Base-by-base conservation (phyloP, 2,329 filamentous ascomycete species). In the Tolypocladium tropicale region DNA sequence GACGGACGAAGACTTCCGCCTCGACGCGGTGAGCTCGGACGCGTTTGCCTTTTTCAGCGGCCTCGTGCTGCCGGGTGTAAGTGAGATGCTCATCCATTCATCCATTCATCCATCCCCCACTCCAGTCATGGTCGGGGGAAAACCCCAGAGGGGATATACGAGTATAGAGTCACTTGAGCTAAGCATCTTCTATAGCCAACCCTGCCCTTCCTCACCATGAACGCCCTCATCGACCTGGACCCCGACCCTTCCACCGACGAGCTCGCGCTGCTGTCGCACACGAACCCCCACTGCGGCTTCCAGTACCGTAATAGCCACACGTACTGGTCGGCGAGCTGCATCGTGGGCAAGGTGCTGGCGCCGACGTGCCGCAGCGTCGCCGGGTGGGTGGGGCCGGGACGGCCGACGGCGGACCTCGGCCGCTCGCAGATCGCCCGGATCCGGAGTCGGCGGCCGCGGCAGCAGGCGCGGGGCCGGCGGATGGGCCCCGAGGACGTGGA, bases 1-100 rank as follows among this genome's bases (percentile, higher is more conserved):
- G 58, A 76, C 78, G 58, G 83, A 86, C 57, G 72, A 70, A 12
- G 81, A 86, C 57, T 77, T 78, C 25, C 75, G 76, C 16, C 71
- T 88, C 54, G 76, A 88, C 59, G 73, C 78, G 43, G 72, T 85
- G 64, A 84, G 84, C 63, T 87, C 86, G 23, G 85, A 89, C 65
- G 81, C 86, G 18, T 85, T 89, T 81, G 87, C 88, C 7, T 91
- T 88, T 73, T 90, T 90, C 64, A 88, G 84, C 39, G 87, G 86
- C 4, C 78, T 90, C 16, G 80, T 90, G 37, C 72, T 91, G 4
- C 88, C 88, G 10, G 88, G 88, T 12, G 78, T 81, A 68, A 32
- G 53, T 49, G 10, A 12, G 9, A 48, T 30, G 9, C 43, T 14
- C 18, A 7, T n/a, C n/a, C n/a, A n/a, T n/a, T n/a, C n/a, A n/a